Base-by-base conservation (phyloP, 192 early-diverging fungal species). In the Coemansia sp. region DNA sequence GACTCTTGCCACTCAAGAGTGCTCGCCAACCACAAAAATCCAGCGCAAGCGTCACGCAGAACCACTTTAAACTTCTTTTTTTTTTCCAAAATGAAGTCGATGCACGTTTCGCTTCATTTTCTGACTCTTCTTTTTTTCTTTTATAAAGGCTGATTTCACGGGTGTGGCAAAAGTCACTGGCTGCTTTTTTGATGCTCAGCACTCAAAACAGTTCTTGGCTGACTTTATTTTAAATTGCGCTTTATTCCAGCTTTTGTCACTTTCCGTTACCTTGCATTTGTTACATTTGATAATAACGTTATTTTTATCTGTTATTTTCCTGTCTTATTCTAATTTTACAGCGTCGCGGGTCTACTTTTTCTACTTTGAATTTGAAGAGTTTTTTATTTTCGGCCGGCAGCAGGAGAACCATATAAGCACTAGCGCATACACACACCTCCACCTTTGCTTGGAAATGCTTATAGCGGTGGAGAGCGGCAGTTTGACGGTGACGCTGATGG, bases 21-120 rank as follows among this genome's bases (percentile, higher is more conserved):
- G 45, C 59, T 71, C 78, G 64, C 78, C 78, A 11, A 81, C 73
- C 32, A 75, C 78, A n/a, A 81, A 81, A 55, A 69, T 75, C n/a
- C 73, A 75, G 66, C 73, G 64, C 64, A 68, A 61, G 60, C 73
- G 78, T 16, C 69, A 81, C 57, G 63, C 48, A 11, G 72, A 72
- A 28, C 48, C 52, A n/a, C n/a, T n/a, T n/a, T n/a, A n/a, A n/a
- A n/a, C n/a, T n/a, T n/a, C n/a, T n/a, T n/a, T n/a, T n/a, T n/a
- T n/a, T n/a, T n/a, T n/a, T n/a, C n/a, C n/a, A n/a, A n/a, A n/a
- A n/a, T n/a, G n/a, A n/a, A n/a, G n/a, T n/a, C n/a, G n/a, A 10
- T 10, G 36, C 36, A 38, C 36, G 36, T 38, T 38, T 38, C 36
- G 36, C 36, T 38, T 38, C 10, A 38, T 38, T 38, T n/a, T n/a